Conservation (phyloP, 2,329 filamentous ascomycete genomes). For the Verticillium dahliae region DNA sequence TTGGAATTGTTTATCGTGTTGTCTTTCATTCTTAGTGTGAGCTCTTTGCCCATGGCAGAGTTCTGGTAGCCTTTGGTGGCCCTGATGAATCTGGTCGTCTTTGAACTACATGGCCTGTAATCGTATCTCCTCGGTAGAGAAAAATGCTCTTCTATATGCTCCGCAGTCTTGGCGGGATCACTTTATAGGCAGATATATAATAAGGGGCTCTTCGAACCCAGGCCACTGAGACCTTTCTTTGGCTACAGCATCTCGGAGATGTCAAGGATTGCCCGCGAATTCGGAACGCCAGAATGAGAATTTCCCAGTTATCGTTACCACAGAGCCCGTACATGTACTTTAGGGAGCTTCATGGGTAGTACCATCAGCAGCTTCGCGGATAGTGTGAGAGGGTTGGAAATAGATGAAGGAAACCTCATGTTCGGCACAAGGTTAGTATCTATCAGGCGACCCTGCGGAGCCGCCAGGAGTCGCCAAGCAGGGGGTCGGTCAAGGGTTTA, state of each 20-base stretch:
- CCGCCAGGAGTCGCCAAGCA: no score
- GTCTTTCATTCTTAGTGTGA: neutral
- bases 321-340: neutral
- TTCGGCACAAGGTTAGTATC: no score
- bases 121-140: neutral
- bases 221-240: neutral
- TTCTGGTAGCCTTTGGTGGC: neutral
- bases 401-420: neutral
- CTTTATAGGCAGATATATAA: neutral
- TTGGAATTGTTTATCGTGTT: conserved; percentile 9
- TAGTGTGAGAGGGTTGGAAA: neutral
- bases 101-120: neutral
- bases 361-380: neutral
- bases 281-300: neutral
- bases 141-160: neutral
- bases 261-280: neutral
- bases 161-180: neutral
- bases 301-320: neutral
- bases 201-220: neutral
- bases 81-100: neutral
- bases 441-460: no score
- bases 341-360: neutral
- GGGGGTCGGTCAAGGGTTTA: no score
- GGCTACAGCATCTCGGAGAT: neutral
- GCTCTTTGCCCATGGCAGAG: neutral